Base-by-base conservation (phyloP, 2,329 filamentous ascomycete genomes). In the Zymoseptoria brevis region DNA sequence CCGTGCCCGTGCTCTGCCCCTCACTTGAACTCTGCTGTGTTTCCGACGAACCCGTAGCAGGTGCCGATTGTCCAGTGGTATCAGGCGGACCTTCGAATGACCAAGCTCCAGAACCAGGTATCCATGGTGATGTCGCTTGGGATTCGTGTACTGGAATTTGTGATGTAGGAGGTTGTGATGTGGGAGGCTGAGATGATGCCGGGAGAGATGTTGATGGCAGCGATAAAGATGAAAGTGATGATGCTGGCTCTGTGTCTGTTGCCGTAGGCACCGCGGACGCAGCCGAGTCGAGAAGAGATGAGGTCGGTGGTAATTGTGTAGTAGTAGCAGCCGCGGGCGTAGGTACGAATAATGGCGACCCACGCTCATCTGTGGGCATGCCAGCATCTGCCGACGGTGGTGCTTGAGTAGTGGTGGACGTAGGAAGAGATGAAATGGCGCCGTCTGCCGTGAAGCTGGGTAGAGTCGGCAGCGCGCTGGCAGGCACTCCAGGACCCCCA, bases 71-170 rank as follows among this genome's bases (percentile, higher is more conserved):
- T 13, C 50, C 55, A 22, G 45, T 57, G 52, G 45, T 54, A 58
- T 13, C 51, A 49, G 22, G 56, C 35, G 35, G 35, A n/a, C 35
- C 35, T n/a, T 45, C 35, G 35, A 45, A 45, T 6, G 35, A 45
- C 58, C 48, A 66, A 67, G 29, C 54, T 61, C 63, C 65, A 66
- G 30, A 60, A 60, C 50, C 35, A 45, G 35, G 35, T 16, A 45
- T 16, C 35, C 35, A 45, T n/a, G 35, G 35, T n/a, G 35, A 45
- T n/a, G 35, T 1, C 2, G 35, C 35, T 4, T n/a, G 3, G 35
- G 35, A n/a, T 2, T 45, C 35, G 9, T n/a, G 35, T n/a, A 4
- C 3, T 16, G 13, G 35, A 6, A 16, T 16, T n/a, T 45, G 21
- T 22, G 21, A 22, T 22, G 21, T 22, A 4, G 21, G 21, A 2